phyloP scores from a whole-genome alignment of 2,329 filamentous ascomycete genomes.

The Pseudocercospora eumusae region DNA sequence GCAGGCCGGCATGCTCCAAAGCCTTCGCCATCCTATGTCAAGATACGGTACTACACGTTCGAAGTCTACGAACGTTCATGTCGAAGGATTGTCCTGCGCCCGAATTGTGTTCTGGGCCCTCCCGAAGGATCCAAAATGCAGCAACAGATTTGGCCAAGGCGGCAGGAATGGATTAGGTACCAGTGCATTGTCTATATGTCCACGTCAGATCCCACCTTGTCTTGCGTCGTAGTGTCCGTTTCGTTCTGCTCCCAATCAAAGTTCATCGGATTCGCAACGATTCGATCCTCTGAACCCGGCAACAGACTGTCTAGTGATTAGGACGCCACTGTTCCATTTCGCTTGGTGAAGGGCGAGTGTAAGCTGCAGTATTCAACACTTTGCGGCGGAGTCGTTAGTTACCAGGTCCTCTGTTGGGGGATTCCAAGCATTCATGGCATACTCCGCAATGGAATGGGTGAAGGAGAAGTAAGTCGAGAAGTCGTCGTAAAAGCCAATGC shows the following conservation, averaged over 20 bases:
- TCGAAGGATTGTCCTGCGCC: neutral
- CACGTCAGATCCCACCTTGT: too few relatives aligned
- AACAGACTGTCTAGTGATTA: neutral
- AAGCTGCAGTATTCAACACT: slow-evolving; percentile 92
- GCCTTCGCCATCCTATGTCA: too few relatives aligned
- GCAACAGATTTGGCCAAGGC: neutral
- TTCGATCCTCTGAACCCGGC: neutral
- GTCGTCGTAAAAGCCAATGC: neutral
- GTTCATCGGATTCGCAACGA: neutral
- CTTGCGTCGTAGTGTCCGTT: too few relatives aligned
- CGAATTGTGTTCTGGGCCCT: neutral
- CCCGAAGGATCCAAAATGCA: neutral
- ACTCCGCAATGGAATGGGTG: slow-evolving; percentile 87
- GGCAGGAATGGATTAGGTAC: neutral
- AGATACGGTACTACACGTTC: too few relatives aligned
- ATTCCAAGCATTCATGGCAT: slow-evolving; percentile 76
- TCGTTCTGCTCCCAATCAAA: neutral
- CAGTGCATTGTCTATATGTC: too few relatives aligned
- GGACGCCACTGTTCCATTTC: slow-evolving; percentile 8
- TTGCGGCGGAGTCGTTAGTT: slow-evolving; percentile 81
- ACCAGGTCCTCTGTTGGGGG: slow-evolving; percentile 84
- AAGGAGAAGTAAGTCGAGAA: slow-evolving; percentile 70
- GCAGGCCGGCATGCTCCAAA: too few relatives aligned
- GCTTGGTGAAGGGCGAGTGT: slow-evolving; percentile 31
- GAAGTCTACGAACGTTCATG: neutral